Conservation (phyloP, 2,329 filamentous ascomycete species). For the Zelopaecilomyces penicillatus region DNA sequence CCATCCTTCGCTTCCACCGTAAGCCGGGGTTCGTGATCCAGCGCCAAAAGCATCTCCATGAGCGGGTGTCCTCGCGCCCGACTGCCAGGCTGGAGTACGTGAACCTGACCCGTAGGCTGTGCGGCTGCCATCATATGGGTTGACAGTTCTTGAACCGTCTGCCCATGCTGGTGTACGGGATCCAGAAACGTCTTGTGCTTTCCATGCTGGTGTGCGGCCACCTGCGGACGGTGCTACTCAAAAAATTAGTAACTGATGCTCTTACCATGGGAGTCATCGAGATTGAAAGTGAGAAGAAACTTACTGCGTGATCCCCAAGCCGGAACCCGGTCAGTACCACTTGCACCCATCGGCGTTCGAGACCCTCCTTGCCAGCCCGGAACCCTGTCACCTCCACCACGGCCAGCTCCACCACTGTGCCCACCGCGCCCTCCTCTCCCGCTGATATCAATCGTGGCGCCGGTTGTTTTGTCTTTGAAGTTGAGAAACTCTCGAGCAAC, state of each 20-base stretch:
- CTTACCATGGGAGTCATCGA: neutral
- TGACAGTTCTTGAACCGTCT: constrained; percentile 58
- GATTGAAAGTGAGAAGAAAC: constrained; percentile 21
- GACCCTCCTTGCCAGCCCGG: constrained; percentile 56
- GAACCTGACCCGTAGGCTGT: constrained; percentile 70
- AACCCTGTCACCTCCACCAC: constrained; percentile 36
- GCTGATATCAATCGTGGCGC: constrained; percentile 66
- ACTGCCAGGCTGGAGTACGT: constrained; percentile 70
- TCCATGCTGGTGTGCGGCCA: constrained; percentile 57
- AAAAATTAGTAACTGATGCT: neutral
- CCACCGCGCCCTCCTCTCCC: constrained; percentile 34
- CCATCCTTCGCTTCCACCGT: constrained; percentile 51
- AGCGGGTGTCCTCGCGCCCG: constrained; percentile 64
- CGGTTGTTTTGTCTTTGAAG: constrained; percentile 77
- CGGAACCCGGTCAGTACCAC: constrained; percentile 60
- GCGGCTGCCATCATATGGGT: constrained; percentile 64
- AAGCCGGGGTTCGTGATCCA: constrained; percentile 62
- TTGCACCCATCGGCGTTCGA: constrained; percentile 57
- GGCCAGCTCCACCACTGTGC: constrained; percentile 35
- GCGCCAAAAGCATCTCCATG: constrained; percentile 51
- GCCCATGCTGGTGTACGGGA: constrained; percentile 64
- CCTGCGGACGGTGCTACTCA: constrained; percentile 48
- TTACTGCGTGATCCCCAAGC: constrained; percentile 66
- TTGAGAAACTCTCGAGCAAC: constrained; percentile 73
- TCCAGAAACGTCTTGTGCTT: constrained; percentile 41